A percentile compares a stretch with the other conserved stretches of the same genome.
These are phyloP conservation scores for Yamadazyma spencermartinsiae DNA, from an alignment of 1,139 yeast species.

Conservation along the genomic window DNA sequence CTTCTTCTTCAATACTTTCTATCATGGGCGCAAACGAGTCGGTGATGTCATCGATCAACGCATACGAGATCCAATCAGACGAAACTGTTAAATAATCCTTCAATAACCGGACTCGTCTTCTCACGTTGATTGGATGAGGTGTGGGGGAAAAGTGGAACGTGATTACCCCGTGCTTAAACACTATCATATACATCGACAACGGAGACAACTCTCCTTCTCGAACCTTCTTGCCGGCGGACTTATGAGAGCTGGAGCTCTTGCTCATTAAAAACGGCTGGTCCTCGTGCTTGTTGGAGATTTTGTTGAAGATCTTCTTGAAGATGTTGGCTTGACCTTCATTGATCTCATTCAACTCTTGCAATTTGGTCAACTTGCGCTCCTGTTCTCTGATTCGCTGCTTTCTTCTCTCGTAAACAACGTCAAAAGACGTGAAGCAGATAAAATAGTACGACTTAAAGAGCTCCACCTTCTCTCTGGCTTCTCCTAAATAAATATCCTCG, in stretches of 20 bases:
- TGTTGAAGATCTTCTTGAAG: conserved; percentile 15
- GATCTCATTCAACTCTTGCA: conserved; percentile 39
- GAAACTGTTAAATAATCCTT: conserved; percentile 87
- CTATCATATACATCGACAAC: conserved; percentile 87
- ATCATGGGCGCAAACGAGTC: conserved; percentile 98
- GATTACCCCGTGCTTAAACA: conserved; percentile 84
- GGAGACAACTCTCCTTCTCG: conserved; percentile 84
- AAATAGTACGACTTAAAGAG: conserved; percentile 85
- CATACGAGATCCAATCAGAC: conserved; percentile 97
- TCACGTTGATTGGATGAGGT: conserved; percentile 93
- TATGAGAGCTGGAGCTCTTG: conserved; percentile 22
- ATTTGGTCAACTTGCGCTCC: conserved; percentile 39
- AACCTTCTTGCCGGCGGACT: conserved; percentile 33
- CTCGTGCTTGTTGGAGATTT: conserved; percentile 10
- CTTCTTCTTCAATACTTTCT: conserved; percentile 89
- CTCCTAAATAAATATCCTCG: conserved; percentile 92
- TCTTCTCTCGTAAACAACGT: conserved; percentile 72
- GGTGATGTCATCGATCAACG: conserved; percentile 92
- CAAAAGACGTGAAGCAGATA: conserved; percentile 92
- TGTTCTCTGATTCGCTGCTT: conserved; percentile 48
- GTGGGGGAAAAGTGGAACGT: conserved; percentile 95
- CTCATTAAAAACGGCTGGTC: conserved; percentile 5
- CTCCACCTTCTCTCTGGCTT: conserved; percentile 93
- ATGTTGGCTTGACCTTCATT: conserved; percentile 17
- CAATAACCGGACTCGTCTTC: conserved; percentile 85